phyloP scores from a whole-genome alignment of 2,329 filamentous ascomycete genomes.

The Fusarium dlaminii region DNA sequence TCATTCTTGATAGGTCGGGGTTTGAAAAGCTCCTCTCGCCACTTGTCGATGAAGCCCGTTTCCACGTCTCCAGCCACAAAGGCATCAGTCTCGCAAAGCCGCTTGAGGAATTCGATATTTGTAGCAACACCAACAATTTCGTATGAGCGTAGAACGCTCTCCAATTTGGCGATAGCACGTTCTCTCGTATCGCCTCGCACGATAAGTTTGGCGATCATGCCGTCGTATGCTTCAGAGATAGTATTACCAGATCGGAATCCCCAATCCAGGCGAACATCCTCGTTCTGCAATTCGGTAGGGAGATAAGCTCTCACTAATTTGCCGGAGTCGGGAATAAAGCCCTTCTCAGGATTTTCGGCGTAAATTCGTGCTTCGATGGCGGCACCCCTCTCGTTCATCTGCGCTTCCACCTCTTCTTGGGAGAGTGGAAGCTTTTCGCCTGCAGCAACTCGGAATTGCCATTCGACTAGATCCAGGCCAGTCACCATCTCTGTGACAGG shows the following conservation, averaged over 20 bases:
- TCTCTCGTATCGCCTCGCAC: conserved; percentile 82
- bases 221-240: conserved; percentile 94
- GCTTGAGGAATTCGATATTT: conserved; percentile 96
- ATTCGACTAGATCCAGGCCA: conserved; percentile 83
- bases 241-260: conserved; percentile 92
- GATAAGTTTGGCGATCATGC: conserved; percentile 99
- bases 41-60: conserved; percentile 95
- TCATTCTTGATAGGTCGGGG: conserved; percentile 71
- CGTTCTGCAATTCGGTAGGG: conserved; percentile 64
- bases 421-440: conserved; percentile 66
- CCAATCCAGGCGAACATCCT: conserved; percentile 88
- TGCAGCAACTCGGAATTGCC: conserved; percentile 85
- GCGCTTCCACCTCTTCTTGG: conserved; percentile 72
- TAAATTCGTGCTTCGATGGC: conserved; percentile 98
- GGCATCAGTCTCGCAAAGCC: conserved; percentile 80
- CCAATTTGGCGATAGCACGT: conserved; percentile 84
- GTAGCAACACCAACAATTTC: conserved; percentile 93
- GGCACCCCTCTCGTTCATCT: conserved; percentile 80
- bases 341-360: conserved; percentile 90
- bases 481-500: conserved; percentile 83
- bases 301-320: conserved; percentile 84
- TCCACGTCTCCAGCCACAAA: conserved; percentile 92
- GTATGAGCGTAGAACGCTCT: conserved; percentile 83
- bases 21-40: conserved; percentile 80
- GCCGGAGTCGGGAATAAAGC: conserved; percentile 94